Base-by-base conservation (phyloP, 2,329 filamentous ascomycete genomes). In the Talaromyces sp. region DNA sequence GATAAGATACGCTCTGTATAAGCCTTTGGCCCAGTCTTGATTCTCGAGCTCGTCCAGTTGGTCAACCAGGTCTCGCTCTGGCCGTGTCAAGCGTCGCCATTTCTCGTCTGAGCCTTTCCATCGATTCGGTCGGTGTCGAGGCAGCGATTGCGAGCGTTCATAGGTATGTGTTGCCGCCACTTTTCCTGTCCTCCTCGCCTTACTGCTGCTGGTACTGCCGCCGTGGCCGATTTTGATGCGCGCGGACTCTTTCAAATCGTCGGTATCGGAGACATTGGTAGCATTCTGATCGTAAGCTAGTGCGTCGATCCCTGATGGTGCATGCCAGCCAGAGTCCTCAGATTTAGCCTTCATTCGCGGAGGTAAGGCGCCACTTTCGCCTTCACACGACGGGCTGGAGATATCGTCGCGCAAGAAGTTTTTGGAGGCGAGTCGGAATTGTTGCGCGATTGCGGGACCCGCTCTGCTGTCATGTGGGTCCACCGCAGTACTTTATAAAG, bases 331-430 rank as follows among this genome's bases (percentile, higher is more conserved):
- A 53, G 12, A 31, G 10, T 31, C 14, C 10, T 16, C 50, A 53
- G 9, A 9, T 18, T 3, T 7, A 53, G 28, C 28, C 28, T 14
- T 31, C 27, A 30, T 53, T 12, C 1, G 28, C 50, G 30, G 27
- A n/a, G 28, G 50, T 12, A 16, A 31, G 10, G 10, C 6, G 28
- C 5, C 16, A 0, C 16, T n/a, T 16, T 16, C 27, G 30, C 14
- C 4, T 31, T 27, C 28, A 31, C n/a, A 10, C 10, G 27, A 27
- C 9, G 44, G 9, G 7, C n/a, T 4, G 44, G 7, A 50, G 23
- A 10, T n/a, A 27, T 23, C 18, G 94, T 94, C 94, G 97, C 0
- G 92, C 90, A 23, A 14, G 28, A 58, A 28, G 27, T 34, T 47
- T 34, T 47, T 36, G 7, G 3, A 23, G 34, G 16, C 36, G 23